Evolutionary conservation across 2,329 filamentous ascomycete genomes (phyloP).

Genomic region (Malbranchea zuffiana): DNA sequence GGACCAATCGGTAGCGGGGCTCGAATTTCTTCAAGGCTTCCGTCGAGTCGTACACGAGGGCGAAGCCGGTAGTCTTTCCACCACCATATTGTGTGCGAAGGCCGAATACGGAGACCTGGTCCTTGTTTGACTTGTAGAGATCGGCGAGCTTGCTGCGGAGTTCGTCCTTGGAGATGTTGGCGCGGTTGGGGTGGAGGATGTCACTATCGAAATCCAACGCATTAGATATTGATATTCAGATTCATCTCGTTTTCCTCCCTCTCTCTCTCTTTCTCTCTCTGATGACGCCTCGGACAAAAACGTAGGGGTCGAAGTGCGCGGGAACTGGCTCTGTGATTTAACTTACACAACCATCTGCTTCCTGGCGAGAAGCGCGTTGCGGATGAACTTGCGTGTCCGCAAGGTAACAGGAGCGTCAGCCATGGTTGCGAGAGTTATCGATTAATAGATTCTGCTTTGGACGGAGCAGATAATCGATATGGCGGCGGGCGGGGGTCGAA

Average conservation of each 20-base stretch:
- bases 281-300: constrained; percentile 8
- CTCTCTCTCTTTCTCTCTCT: background rate
- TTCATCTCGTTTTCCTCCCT: background rate
- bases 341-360: constrained; percentile 99
- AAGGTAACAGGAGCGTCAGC: constrained; percentile 69
- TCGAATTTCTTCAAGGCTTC: constrained; percentile 99
- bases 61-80: constrained; percentile 98
- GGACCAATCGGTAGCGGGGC: constrained; percentile 92
- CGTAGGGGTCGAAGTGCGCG: constrained; percentile 2
- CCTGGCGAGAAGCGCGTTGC: constrained; percentile 95
- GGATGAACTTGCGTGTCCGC: constrained; percentile 99
- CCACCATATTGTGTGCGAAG: constrained; percentile 98
- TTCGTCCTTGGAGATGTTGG: constrained; percentile 99
- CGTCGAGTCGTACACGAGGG: constrained; percentile 93
- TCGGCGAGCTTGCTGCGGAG: constrained; percentile 88
- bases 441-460: constrained; percentile 20
- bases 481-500: too few species aligned
- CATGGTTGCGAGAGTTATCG: constrained; percentile 57
- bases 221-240: constrained; percentile 1
- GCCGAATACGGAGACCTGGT: constrained; percentile 95
- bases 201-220: constrained; percentile 54
- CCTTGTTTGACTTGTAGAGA: constrained; percentile 97
- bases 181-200: constrained; percentile 95
- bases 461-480: constrained; percentile 18
- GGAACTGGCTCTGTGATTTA: background rate